phyloP scores from a whole-genome alignment of 164 flowering plant species.

The Tetrastigma voinierianum region DNA sequence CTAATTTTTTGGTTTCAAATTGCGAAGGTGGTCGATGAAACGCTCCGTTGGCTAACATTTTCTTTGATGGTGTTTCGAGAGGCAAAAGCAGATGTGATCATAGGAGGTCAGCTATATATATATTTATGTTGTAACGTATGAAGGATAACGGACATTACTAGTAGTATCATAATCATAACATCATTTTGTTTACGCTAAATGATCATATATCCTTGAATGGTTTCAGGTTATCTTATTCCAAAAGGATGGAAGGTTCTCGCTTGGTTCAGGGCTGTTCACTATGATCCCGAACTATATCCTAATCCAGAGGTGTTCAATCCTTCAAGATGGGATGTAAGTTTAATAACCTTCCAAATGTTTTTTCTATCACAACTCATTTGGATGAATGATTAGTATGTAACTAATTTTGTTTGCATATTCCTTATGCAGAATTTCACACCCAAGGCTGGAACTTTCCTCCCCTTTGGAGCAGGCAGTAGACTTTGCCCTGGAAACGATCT shows the following conservation, averaged over 20 bases:
- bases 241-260: conserved; percentile 80
- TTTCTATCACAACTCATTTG: too few species aligned
- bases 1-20: background rate
- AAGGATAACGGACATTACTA: background rate
- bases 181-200: too few species aligned
- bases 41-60: conserved; percentile 54
- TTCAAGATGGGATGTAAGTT: conserved; percentile 92
- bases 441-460: conserved; percentile 68
- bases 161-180: too few species aligned
- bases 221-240: conserved; percentile 61
- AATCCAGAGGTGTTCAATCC: conserved; percentile 72
- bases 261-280: conserved; percentile 83
- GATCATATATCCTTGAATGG: background rate
- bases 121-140: too few species aligned
- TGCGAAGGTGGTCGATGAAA: conserved; percentile 62
- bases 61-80: conserved; percentile 65
- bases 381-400: too few species aligned
- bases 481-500: conserved; percentile 87
- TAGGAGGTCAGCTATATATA: conserved; percentile 37
- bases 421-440: conserved; percentile 31
- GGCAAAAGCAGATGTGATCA: conserved; percentile 52
- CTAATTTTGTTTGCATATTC: too few species aligned
- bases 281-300: conserved; percentile 65
- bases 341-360: background rate
- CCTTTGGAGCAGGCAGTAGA: conserved; percentile 82